phyloP scores from a whole-genome alignment of 176 grass and related monocot genomes.

The Ananas comosus region DNA sequence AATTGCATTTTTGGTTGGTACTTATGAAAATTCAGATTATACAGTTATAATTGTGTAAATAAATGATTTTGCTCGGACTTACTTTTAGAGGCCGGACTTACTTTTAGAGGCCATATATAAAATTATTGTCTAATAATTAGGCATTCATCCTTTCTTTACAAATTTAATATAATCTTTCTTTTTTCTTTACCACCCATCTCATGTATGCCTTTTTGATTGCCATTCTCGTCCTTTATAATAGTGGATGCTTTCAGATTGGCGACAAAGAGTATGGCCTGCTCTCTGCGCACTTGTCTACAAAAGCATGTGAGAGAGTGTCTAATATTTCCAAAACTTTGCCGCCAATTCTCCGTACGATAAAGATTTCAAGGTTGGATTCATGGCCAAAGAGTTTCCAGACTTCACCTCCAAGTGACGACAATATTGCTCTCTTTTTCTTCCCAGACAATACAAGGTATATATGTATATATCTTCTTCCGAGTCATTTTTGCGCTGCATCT shows the following conservation, averaged over 20 bases:
- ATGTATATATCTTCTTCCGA: background rate
- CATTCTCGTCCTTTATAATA: conserved; percentile 2
- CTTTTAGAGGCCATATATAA: no score
- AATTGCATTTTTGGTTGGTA: background rate
- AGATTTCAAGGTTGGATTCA: conserved; percentile 28
- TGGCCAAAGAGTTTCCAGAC: conserved; percentile 56
- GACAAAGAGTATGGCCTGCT: conserved; percentile 24
- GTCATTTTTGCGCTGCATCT: no score
- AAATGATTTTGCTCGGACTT: no score
- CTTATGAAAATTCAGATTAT: no score
- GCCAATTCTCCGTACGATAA: conserved; percentile 30
- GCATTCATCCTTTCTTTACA: background rate
- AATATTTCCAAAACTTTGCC: conserved; percentile 30
- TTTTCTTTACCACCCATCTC: background rate
- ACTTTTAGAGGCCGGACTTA: no score
- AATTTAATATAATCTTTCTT: conserved; percentile 2
- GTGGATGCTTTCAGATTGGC: conserved; percentile 51
- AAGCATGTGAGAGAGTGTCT: conserved; percentile 46
- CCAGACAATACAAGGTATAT: conserved; percentile 27
- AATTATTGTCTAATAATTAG: no score
- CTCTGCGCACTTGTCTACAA: conserved; percentile 44
- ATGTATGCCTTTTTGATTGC: conserved; percentile 18
- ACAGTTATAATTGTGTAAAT: no score
- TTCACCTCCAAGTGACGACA: conserved; percentile 43
- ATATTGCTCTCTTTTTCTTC: conserved; percentile 72